A percentile compares a stretch with the other conserved stretches of the same genome.
Evolutionary conservation across 129 eudicot species (phyloP).

Genomic region (Cynara cardunculus): DNA sequence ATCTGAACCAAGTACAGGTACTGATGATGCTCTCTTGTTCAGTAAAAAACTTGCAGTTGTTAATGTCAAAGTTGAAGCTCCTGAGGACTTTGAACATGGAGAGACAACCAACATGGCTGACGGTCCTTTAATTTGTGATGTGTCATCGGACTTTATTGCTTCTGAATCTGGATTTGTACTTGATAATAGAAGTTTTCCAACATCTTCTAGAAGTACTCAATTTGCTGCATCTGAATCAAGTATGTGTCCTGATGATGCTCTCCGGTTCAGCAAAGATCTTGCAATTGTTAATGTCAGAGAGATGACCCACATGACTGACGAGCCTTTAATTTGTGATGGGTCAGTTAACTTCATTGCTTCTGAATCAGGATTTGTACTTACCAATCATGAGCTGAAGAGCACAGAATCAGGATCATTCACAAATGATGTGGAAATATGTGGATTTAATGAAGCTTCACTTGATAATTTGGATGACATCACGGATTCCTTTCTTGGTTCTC

Average conservation of each 20-base stretch:
- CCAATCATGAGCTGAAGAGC: slow-evolving; percentile 7
- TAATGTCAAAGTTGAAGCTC: slow-evolving; percentile 5
- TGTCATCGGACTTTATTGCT: slow-evolving; percentile 5
- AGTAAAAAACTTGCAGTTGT: slow-evolving; percentile 8
- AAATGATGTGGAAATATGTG: slow-evolving; percentile 25
- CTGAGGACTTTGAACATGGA: slow-evolving; percentile 24
- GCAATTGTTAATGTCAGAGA: slow-evolving; percentile 19
- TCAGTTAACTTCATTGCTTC: slow-evolving; percentile 8
- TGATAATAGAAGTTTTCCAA: background rate
- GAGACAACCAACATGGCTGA: slow-evolving; percentile 12
- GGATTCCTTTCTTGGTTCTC: slow-evolving; percentile 5
- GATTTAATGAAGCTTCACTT: slow-evolving; percentile 31
- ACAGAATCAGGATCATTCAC: slow-evolving; percentile 12
- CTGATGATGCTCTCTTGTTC: slow-evolving; percentile 12
- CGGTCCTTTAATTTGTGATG: background rate
- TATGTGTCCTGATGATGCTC: slow-evolving; percentile 11
- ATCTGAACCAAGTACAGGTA: slow-evolving; percentile 14
- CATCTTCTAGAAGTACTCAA: slow-evolving; percentile 12
- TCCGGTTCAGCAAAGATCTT: background rate
- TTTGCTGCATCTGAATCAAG: slow-evolving; percentile 18
- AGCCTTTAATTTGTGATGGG: background rate
- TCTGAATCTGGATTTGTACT: slow-evolving; percentile 8
- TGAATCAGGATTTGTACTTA: slow-evolving; percentile 10
- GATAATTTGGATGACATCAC: slow-evolving; percentile 32
- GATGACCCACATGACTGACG: slow-evolving; percentile 5